Conservation (phyloP, 2,329 filamentous ascomycete species). For the Penicillium sp. region DNA sequence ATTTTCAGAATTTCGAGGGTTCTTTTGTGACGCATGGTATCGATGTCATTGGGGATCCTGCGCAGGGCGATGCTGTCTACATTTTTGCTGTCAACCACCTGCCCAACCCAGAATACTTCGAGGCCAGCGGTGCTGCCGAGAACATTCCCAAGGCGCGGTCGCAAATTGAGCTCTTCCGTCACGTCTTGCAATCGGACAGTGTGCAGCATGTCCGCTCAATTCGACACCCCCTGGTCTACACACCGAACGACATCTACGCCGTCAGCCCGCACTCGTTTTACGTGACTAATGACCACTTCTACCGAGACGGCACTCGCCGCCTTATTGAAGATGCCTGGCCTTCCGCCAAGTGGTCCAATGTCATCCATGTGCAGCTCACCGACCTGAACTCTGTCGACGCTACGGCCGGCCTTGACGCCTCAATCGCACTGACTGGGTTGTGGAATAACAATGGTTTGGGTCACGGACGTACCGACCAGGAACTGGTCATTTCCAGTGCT, state of each 20-base stretch:
- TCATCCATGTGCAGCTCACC: slow-evolving; percentile 47
- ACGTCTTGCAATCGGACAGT: slow-evolving; percentile 46
- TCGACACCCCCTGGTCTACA: slow-evolving; percentile 52
- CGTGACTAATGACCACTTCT: slow-evolving; percentile 60
- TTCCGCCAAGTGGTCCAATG: slow-evolving; percentile 50
- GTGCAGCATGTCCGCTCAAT: slow-evolving; percentile 54
- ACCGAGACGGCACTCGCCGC: slow-evolving; percentile 50
- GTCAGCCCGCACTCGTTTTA: slow-evolving; percentile 51
- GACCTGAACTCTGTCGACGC: slow-evolving; percentile 25
- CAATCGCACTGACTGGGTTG: slow-evolving; percentile 46
- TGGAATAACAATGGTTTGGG: slow-evolving; percentile 59
- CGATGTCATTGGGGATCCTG: slow-evolving; percentile 55
- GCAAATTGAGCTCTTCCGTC: slow-evolving; percentile 58
- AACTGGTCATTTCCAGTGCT: slow-evolving; percentile 41
- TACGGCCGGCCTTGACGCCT: slow-evolving; percentile 41
- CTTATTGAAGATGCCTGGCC: slow-evolving; percentile 48
- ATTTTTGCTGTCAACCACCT: slow-evolving; percentile 62
- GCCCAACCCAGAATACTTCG: slow-evolving; percentile 47
- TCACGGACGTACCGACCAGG: slow-evolving; percentile 42
- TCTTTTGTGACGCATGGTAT: slow-evolving; percentile 61
- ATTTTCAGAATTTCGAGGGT: slow-evolving; percentile 51
- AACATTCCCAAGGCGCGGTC: slow-evolving; percentile 48
- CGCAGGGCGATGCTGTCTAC: slow-evolving; percentile 49
- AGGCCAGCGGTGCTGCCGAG: slow-evolving; percentile 6
- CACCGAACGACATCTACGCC: slow-evolving; percentile 59